Conservation (phyloP, 108 stramenopile species). For the Pseudonitzschia multiseries region DNA sequence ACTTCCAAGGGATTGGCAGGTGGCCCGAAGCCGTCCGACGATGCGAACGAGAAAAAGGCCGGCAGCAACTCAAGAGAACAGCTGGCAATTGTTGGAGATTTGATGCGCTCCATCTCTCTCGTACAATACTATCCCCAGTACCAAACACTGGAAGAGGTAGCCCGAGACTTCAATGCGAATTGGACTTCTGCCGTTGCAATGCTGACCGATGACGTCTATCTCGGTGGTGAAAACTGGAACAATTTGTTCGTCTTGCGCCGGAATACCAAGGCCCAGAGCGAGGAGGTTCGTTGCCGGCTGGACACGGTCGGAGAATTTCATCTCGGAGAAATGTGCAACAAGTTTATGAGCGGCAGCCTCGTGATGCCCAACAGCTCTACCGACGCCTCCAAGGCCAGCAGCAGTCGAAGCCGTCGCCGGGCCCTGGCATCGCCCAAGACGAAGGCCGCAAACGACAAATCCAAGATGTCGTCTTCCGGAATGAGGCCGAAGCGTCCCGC, state of each 20-base stretch:
- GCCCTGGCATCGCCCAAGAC: constrained; percentile 36
- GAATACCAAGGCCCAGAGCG: constrained; percentile 79
- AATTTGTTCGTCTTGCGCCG: constrained; percentile 91
- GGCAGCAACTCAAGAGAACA: constrained; percentile 41
- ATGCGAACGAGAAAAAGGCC: constrained; percentile 7
- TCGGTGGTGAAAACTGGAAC: constrained; percentile 91
- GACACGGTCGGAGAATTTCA: constrained; percentile 93
- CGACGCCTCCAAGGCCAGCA: constrained; percentile 12
- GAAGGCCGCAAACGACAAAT: neutral
- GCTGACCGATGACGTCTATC: constrained; percentile 86
- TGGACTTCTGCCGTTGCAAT: constrained; percentile 95
- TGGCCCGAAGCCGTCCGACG: neutral
- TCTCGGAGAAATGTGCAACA: constrained; percentile 95
- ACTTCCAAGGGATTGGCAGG: constrained; percentile 12
- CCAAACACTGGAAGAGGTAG: constrained; percentile 86
- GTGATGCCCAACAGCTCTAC: constrained; percentile 74
- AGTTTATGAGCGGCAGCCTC: constrained; percentile 87
- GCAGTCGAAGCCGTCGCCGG: constrained; percentile 8
- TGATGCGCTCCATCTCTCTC: constrained; percentile 94
- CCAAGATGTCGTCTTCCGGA: constrained; percentile 17
- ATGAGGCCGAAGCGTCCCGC: constrained; percentile 45
- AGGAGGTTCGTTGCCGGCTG: constrained; percentile 84
- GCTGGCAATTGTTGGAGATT: constrained; percentile 94
- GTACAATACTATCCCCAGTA: constrained; percentile 85
- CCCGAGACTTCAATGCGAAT: constrained; percentile 93